Conservation (phyloP, 805 yeast species). For the Monosporozyma siamensis region DNA sequence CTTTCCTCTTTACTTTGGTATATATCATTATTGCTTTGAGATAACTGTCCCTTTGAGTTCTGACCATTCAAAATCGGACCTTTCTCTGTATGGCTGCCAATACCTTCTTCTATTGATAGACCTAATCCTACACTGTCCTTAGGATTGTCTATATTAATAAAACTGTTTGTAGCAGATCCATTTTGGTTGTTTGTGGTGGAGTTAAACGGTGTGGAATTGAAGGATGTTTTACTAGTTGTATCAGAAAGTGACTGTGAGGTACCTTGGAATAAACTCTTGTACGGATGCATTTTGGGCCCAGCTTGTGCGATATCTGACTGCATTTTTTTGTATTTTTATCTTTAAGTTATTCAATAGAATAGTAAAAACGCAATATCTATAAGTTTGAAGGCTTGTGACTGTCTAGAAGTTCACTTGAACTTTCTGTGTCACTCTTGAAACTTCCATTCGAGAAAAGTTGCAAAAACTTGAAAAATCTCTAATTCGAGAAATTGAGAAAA, state of each 20-base stretch:
- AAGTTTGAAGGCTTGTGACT: no score
- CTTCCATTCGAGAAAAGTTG: no score
- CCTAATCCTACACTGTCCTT: not conserved
- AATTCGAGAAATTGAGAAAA: no score
- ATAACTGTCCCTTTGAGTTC: not conserved
- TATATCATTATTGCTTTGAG: not conserved
- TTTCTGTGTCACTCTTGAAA: no score
- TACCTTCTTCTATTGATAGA: not conserved
- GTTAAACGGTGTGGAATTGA: not conserved
- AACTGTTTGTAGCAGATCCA: not conserved
- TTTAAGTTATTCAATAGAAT: no score
- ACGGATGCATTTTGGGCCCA: conserved; percentile 7
- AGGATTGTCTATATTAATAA: not conserved
- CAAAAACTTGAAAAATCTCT: no score
- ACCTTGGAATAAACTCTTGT: conserved; percentile 6
- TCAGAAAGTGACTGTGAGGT: conserved; percentile 6
- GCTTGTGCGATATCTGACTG: not conserved
- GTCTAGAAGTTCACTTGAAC: no score
- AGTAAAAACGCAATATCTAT: no score
- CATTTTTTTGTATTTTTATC: not conserved
- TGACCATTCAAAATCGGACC: no score
- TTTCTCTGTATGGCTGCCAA: no score
- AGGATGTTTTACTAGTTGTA: not conserved
- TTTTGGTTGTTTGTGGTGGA: not conserved
- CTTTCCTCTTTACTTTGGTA: not conserved